Evolutionary conservation across 2,329 filamentous ascomycete species (phyloP), one percentile per base, ranked within the genome.

Genomic region (Neobulgaria alba): DNA sequence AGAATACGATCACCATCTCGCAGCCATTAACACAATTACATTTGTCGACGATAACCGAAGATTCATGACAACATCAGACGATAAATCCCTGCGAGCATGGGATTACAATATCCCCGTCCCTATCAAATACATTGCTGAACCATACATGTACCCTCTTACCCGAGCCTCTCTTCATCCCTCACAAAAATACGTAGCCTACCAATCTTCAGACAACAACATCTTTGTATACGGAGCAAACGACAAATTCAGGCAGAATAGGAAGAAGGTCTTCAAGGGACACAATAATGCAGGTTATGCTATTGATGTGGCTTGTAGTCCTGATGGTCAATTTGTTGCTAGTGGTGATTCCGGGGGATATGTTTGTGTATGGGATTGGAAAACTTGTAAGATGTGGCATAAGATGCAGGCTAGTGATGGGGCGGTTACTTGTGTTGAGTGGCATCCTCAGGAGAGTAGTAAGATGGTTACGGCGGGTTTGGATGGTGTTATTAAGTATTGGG

Each of bases 321-420:
- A 96, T 60, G 92, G 92, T 0, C 87, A 94, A 59, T 94, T 95
- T 61, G 70, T 98, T 40, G 82, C 79, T 15, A 85, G 77, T 14
- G 92, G 92, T 47, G 92, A 98, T 62, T 85, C 79, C 38, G 87
- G 77, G 12, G 92, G 93, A 26, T 95, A 77, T 57, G 79, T 95
- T 35, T 94, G 85, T 64, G 95, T 96, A 67, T 98, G 89, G 87
- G 92, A 96, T 64, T 98, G 89, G 86, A 98, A 98, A 75, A 95
- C 88, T 29, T 94, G 90, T 63, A 96, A 95, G 67, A 90, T 98
- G 88, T 95, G 87, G 65, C 87, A 95, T 66, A 96, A 96, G 72
- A 78, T 98, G 50, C 77, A 84, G 64, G 89, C 87, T 17, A 79
- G 85, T 44, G 88, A 87, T 40, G 77, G 82, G 39, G 79, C 89